These are phyloP conservation scores for Zanthoxylum bungeanum DNA, from an alignment of 345 rosid genomes.

Conservation along the genomic window DNA sequence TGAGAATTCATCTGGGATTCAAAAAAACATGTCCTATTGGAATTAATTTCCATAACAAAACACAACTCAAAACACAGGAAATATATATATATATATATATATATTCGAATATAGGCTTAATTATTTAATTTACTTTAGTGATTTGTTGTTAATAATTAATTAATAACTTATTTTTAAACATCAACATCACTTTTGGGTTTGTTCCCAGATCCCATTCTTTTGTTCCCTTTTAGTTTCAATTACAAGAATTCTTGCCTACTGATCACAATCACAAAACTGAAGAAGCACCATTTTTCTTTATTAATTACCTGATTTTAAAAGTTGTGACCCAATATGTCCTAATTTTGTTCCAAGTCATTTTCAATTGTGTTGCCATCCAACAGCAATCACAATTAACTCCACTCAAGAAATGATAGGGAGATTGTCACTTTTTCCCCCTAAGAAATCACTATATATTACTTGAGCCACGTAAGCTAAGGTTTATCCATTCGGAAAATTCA, in stretches of 20 bases:
- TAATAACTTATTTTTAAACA: neutral
- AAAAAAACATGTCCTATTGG: neutral
- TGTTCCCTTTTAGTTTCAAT: slow-evolving; percentile 18
- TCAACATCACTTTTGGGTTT: slow-evolving; percentile 11
- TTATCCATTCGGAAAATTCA: too few species aligned
- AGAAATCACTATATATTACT: too few species aligned
- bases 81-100: neutral
- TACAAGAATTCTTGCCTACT: slow-evolving; percentile 11
- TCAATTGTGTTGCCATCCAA: neutral
- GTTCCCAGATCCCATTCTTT: slow-evolving; percentile 23
- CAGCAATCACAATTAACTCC: neutral
- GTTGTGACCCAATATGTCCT: neutral
- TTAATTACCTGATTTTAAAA: neutral
- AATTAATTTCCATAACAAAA: neutral
- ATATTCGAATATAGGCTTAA: neutral
- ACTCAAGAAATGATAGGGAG: too few species aligned
- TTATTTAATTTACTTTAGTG: neutral
- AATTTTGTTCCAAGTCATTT: neutral
- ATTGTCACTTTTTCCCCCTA: too few species aligned
- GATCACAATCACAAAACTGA: neutral
- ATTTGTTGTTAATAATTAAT: neutral
- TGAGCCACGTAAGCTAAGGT: too few species aligned
- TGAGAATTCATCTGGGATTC: neutral
- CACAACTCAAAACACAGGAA: neutral
- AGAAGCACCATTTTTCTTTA: neutral